A percentile compares a stretch with the other conserved stretches of the same genome.
Conservation (phyloP, 495 filamentous ascomycete genomes). For the Neurospora sp. region DNA sequence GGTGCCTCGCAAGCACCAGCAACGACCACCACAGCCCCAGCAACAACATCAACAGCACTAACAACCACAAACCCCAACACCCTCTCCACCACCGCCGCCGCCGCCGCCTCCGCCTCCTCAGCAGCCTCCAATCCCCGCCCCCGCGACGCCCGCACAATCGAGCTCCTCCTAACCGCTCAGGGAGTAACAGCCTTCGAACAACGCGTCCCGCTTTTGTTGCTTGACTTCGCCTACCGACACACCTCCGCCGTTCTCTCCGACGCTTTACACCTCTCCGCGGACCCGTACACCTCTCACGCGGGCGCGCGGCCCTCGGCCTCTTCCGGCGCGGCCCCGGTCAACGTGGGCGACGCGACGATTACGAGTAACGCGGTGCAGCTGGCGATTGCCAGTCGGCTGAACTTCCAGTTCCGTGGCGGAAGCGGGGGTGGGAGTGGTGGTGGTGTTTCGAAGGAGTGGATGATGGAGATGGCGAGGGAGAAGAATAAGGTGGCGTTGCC, state of each 20-base stretch:
- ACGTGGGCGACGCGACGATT: slow-evolving; percentile 34
- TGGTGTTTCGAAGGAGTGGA: slow-evolving; percentile 70
- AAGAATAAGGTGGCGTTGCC: slow-evolving; percentile 75
- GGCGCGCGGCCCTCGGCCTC: slow-evolving; percentile 36
- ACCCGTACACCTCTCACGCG: slow-evolving; percentile 49
- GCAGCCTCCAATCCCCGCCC: slow-evolving; percentile 56
- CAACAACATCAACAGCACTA: slow-evolving; percentile 8
- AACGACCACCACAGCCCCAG: slow-evolving; percentile 17
- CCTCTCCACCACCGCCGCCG: slow-evolving; percentile 15
- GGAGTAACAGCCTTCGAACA: slow-evolving; percentile 88
- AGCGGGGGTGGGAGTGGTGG: slow-evolving; percentile 26
- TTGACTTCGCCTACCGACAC: slow-evolving; percentile 93
- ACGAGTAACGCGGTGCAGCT: slow-evolving; percentile 38
- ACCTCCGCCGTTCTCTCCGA: slow-evolving; percentile 55
- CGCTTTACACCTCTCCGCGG: slow-evolving; percentile 51
- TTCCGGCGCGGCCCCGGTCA: slow-evolving; percentile 34
- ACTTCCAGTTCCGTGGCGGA: slow-evolving; percentile 43
- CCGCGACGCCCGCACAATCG: slow-evolving; percentile 82
- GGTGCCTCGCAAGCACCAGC: slow-evolving; percentile 25
- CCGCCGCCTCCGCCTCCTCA: slow-evolving; percentile 22
- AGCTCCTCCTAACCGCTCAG: slow-evolving; percentile 78
- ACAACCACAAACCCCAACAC: slow-evolving; percentile 14
- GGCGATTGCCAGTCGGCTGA: slow-evolving; percentile 38
- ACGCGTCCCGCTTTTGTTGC: slow-evolving; percentile 83
- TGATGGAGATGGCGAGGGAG: slow-evolving; percentile 73